These are phyloP conservation scores for Peltaster fructicola DNA, from an alignment of 2,329 filamentous ascomycete species.

Conservation along the genomic window DNA sequence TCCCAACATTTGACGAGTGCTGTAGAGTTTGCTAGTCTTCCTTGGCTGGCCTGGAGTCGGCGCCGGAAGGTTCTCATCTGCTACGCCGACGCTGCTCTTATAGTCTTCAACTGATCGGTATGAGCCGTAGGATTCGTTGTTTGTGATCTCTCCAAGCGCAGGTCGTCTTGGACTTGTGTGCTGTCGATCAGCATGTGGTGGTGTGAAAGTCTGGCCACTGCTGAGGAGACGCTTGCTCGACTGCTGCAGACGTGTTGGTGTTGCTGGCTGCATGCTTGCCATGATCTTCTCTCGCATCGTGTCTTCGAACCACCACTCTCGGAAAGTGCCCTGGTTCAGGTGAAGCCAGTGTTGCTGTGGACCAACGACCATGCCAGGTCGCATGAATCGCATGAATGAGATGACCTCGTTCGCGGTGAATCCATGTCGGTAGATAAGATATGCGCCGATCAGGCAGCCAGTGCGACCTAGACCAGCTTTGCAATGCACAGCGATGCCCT, in stretches of 20 bases:
- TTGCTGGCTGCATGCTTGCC: constrained; percentile 34
- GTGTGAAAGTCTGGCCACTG: constrained; percentile 59
- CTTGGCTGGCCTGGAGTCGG: constrained; percentile 91
- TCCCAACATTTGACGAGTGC: constrained; percentile 40
- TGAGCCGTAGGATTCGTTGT: constrained; percentile 46
- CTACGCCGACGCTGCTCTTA: constrained; percentile 38
- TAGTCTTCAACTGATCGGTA: constrained; percentile 12
- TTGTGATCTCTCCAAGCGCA: constrained; percentile 84
- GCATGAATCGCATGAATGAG: constrained; percentile 97
- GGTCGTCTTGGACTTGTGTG: constrained; percentile 39
- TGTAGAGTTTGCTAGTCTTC: constrained; percentile 64
- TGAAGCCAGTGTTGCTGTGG: constrained; percentile 98
- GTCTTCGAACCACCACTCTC: constrained; percentile 89
- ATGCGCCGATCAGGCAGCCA: constrained; percentile 90
- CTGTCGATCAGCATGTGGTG: constrained; percentile 60
- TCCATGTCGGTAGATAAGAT: constrained; percentile 90
- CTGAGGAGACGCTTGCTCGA: constrained; percentile 35
- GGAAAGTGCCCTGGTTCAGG: constrained; percentile 87
- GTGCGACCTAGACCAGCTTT: constrained; percentile 93
- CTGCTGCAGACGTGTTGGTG: constrained; percentile 35
- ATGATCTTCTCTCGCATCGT: constrained; percentile 67
- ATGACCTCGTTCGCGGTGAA: constrained; percentile 78
- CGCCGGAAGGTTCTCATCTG: constrained; percentile 83
- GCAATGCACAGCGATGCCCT: constrained; percentile 93
- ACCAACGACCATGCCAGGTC: constrained; percentile 95